Evolutionary conservation across 1,139 yeast genomes (phyloP).

Genomic region (Saccharomycopsis hybrid): DNA sequence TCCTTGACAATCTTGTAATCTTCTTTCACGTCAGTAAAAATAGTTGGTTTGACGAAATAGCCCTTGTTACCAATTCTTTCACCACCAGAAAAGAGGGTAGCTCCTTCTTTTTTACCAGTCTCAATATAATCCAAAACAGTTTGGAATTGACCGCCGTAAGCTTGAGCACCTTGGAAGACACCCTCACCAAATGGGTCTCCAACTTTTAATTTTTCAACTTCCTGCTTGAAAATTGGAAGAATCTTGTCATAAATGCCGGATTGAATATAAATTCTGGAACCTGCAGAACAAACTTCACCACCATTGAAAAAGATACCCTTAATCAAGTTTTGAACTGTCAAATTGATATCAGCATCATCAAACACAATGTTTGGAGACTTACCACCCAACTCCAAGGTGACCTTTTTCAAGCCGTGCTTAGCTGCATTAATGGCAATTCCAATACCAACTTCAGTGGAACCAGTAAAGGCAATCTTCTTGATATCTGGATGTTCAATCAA

Average conservation of each 20-base stretch:
- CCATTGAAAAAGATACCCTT: slow-evolving; percentile 69
- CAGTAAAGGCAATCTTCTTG: slow-evolving; percentile 78
- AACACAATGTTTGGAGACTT: slow-evolving; percentile 77
- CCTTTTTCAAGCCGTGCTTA: slow-evolving; percentile 62
- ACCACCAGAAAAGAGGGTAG: slow-evolving; percentile 67
- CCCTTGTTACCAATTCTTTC: slow-evolving; percentile 51
- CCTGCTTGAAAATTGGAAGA: slow-evolving; percentile 49
- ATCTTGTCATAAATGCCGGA: slow-evolving; percentile 65
- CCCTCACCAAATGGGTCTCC: slow-evolving; percentile 71
- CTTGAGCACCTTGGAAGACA: slow-evolving; percentile 68
- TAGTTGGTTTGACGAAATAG: slow-evolving; percentile 61
- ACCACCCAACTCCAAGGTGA: slow-evolving; percentile 81
- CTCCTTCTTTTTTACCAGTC: slow-evolving; percentile 65
- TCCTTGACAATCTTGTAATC: slow-evolving; percentile 54
- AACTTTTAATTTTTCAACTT: slow-evolving; percentile 48
- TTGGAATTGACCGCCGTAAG: slow-evolving; percentile 61
- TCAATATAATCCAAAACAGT: slow-evolving; percentile 64
- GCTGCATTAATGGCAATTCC: slow-evolving; percentile 66
- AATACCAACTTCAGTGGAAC: slow-evolving; percentile 74
- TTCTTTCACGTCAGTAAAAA: slow-evolving; percentile 57
- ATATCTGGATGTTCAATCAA: slow-evolving; percentile 61
- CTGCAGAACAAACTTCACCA: slow-evolving; percentile 86
- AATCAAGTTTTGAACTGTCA: slow-evolving; percentile 53
- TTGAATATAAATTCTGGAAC: slow-evolving; percentile 76
- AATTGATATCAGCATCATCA: slow-evolving; percentile 61